These are phyloP conservation scores for Clathrospora elynae DNA, from an alignment of 2,329 filamentous ascomycete genomes.

Conservation along the genomic window DNA sequence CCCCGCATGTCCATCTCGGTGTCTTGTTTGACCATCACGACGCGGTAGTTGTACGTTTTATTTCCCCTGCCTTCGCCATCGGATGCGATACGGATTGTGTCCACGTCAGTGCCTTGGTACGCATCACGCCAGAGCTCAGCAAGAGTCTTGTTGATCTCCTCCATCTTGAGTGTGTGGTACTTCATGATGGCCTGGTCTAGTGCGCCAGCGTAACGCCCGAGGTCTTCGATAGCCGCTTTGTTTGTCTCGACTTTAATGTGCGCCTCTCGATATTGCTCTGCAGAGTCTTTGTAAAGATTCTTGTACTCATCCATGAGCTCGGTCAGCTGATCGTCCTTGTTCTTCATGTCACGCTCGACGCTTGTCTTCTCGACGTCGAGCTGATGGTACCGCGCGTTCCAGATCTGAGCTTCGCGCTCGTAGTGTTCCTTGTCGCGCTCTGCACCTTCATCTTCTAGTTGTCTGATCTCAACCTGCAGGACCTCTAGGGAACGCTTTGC, in stretches of 20 bases:
- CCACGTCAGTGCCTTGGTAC: constrained; percentile 96
- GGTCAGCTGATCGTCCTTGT: constrained; percentile 79
- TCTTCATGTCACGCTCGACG: constrained; percentile 77
- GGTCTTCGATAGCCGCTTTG: constrained; percentile 88
- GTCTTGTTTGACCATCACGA: constrained; percentile 97
- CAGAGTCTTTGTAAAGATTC: constrained; percentile 83
- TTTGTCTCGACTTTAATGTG: constrained; percentile 91
- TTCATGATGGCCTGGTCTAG: constrained; percentile 97
- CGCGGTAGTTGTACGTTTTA: constrained; percentile 91
- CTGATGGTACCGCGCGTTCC: constrained; percentile 70
- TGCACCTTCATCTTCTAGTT: constrained; percentile 78
- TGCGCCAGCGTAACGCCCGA: constrained; percentile 79
- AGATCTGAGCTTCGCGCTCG: constrained; percentile 68
- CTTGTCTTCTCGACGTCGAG: constrained; percentile 74
- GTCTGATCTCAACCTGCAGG: constrained; percentile 70
- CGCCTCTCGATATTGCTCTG: constrained; percentile 78
- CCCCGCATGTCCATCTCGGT: constrained; percentile 99
- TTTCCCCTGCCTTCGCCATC: constrained; percentile 80
- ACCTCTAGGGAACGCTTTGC: constrained; percentile 70
- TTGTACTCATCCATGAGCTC: constrained; percentile 80
- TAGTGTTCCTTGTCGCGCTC: constrained; percentile 81
- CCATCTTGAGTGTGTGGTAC: constrained; percentile 96
- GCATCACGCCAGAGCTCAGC: constrained; percentile 97
- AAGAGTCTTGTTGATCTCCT: constrained; percentile 93
- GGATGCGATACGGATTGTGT: constrained; percentile 92